A percentile compares a stretch with the other conserved stretches of the same genome.
Conservation (phyloP, 768 basidiomycete genomes). For the Calocera viscosa region DNA sequence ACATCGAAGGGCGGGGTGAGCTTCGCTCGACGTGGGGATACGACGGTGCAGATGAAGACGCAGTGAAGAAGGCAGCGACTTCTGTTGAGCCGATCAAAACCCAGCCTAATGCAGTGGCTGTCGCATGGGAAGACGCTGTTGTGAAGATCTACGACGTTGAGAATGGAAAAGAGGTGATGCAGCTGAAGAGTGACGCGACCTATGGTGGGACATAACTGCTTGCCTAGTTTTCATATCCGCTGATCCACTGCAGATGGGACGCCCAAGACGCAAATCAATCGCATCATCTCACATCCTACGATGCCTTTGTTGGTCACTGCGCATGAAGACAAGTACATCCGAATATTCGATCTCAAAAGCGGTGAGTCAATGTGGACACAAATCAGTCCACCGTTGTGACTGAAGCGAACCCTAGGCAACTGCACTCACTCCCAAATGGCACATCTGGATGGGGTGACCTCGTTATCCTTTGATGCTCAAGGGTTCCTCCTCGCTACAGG, state of each 20-base stretch:
- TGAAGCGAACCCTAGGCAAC: constrained; percentile 40
- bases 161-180: constrained; percentile 57
- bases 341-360: constrained; percentile 72
- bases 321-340: constrained; percentile 87
- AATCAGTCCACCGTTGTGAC: background rate
- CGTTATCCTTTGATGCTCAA: constrained; percentile 74
- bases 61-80: constrained; percentile 52
- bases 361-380: constrained; percentile 37
- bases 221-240: constrained; percentile 37
- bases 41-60: constrained; percentile 46
- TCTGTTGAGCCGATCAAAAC: constrained; percentile 71
- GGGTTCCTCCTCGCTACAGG: constrained; percentile 81
- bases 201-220: constrained; percentile 34
- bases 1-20: constrained; percentile 54
- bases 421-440: constrained; percentile 83
- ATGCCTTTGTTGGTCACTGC: constrained; percentile 78
- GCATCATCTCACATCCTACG: constrained; percentile 79
- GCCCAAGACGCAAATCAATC: constrained; percentile 67
- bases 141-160: constrained; percentile 90
- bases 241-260: constrained; percentile 45
- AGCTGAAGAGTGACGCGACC: constrained; percentile 23
- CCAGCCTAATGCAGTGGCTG: constrained; percentile 75
- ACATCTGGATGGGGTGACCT: constrained; percentile 85
- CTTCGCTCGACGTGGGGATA: constrained; percentile 71
- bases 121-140: constrained; percentile 77